phyloP scores from a whole-genome alignment of 768 basidiomycete species.

The Austroboletus festivus region DNA sequence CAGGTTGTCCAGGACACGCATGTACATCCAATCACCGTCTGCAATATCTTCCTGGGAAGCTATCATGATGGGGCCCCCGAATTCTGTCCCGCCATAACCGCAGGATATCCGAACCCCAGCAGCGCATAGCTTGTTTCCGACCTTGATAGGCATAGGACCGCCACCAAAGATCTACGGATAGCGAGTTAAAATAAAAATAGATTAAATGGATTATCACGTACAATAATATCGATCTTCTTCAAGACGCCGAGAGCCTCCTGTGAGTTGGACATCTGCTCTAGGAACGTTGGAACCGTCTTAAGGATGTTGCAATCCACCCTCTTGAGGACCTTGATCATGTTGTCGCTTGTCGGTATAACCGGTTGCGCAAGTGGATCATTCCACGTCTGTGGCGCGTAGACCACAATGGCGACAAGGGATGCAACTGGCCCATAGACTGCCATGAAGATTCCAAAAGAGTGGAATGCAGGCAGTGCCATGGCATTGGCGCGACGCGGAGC shows the following conservation, averaged over 20 bases:
- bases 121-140: conserved; percentile 14
- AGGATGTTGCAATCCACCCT: conserved; percentile 28
- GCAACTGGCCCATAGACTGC: conserved; percentile 21
- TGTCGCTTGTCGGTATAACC: conserved; percentile 37
- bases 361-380: conserved; percentile 25
- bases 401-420: conserved; percentile 10
- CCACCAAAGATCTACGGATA: conserved; percentile 36
- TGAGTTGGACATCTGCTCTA: conserved; percentile 36
- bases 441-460: conserved; percentile 18
- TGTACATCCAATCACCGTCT: conserved; percentile 19
- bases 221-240: conserved; percentile 26
- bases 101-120: conserved; percentile 14
- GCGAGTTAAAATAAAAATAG: neutral
- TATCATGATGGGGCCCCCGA: conserved; percentile 5
- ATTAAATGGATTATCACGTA: conserved; percentile 17
- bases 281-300: conserved; percentile 37
- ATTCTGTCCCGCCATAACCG: conserved; percentile 22
- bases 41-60: conserved; percentile 1
- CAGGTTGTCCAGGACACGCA: conserved; percentile 6
- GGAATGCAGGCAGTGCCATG: conserved; percentile 29
- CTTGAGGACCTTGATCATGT: conserved; percentile 35
- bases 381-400: conserved; percentile 28
- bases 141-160: conserved; percentile 31
- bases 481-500: conserved; percentile 15
- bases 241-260: conserved; percentile 24